Base-by-base conservation (phyloP, 768 basidiomycete genomes). In the Suillus cothurnatus region DNA sequence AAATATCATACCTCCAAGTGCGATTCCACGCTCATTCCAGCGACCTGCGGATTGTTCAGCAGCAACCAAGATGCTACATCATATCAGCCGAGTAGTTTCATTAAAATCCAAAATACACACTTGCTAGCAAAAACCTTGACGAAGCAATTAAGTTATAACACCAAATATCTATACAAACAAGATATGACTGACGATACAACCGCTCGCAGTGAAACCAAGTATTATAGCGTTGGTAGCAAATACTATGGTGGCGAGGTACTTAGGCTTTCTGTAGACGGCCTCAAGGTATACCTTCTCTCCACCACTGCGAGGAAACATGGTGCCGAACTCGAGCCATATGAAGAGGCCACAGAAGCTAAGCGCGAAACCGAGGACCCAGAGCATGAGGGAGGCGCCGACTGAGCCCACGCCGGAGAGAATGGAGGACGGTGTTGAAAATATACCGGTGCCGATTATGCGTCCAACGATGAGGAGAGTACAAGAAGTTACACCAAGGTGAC, bases 201-300 rank as follows among this genome's bases (percentile, higher is more conserved):
- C 82, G 19, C 79, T 68, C 17, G 80, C 74, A 17, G 79, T 79
- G 69, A 83, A 84, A 3, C 74, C 72, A 12, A 82, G 74, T 43
- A 86, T 49, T 52, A 86, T 84, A 0, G 83, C 81, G 53, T 83
- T 84, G 52, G 73, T 67, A 2, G 84, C 81, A 61, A 85, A 86
- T 19, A 85, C 71, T 14, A 83, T 73, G 0, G 85, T 86, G 6
- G 80, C 81, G 2, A 86, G 73, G 57, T 80, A 81, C 64, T 74
- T 79, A 6, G 85, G 85, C 43, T 72, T 77, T 53, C 72, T 77
- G 70, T 86, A 88, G 4, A 85, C 78, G 0, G 82, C 85, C 70
- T 88, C 87, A 32, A 87, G 76, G 67, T 88, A 87, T 3, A 87
- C 86, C 71, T 88, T 87, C 71, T 88, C 87, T 7, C 86, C 86